Evolutionary conservation across 2,329 filamentous ascomycete species (phyloP), one percentile per base, ranked within the genome.

Genomic region (Scedosporium boydii): DNA sequence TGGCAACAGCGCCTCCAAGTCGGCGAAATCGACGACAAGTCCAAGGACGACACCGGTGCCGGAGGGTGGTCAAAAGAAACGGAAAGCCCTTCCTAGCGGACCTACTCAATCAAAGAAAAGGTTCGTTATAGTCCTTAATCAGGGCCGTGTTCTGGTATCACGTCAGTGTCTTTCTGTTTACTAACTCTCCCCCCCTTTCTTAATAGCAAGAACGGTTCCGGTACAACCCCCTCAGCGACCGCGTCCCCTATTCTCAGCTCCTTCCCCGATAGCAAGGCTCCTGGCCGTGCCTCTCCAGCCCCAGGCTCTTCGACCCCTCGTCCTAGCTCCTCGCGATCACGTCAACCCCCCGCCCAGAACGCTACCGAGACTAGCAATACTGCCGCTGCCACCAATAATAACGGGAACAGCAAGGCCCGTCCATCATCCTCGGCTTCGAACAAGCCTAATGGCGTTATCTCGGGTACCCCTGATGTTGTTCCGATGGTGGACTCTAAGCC

Each of bases 101-200:
- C 90, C 90, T 67, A 81, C 85, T n/a, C 85, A 86, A 67, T 73
- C 85, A 34, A 93, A 93, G 76, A 96, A 93, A 77, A 93, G 86
- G 89, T 90, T 81, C 69, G 81, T 76, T 60, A 23, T 57, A 23
- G 34, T 14, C 64, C 58, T 27, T 41, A 34, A 12, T 14, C 18
- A 1, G 27, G 10, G 14, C 26, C 34, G 10, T 9, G 10, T 38
- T 38, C 7, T 53, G n/a, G 14, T 53, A 21, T 16, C 29, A 10
- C 18, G n/a, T 2, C 26, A n/a, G n/a, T 12, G 44, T 21, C 16
- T 48, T 48, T 18, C 5, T 6, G 7, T 51, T 14, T 60, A 27
- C 42, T 51, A 41, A 51, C 59, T 9, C 29, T 27, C 21, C 5
- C 4, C 9, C n/a, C 10, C n/a, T 57, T 53, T 10, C 64, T 56